Conservation (phyloP, 2,329 filamentous ascomycete species). For the Colletotrichum abscissum region DNA sequence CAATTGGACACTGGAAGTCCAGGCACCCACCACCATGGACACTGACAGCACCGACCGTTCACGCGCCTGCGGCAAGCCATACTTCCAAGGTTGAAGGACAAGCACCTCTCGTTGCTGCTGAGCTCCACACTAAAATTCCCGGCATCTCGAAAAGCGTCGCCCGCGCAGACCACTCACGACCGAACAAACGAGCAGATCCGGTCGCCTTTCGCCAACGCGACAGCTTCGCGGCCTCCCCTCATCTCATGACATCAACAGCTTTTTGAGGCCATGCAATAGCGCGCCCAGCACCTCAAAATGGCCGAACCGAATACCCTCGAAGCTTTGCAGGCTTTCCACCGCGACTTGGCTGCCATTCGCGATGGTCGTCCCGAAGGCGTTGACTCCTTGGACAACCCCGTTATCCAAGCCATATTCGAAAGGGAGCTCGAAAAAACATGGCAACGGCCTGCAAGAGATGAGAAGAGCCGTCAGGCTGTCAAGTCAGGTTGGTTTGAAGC, state of each 20-base stretch:
- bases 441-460: conserved; percentile 79
- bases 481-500: conserved; percentile 66
- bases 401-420: conserved; percentile 78
- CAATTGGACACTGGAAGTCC: conserved; percentile 16
- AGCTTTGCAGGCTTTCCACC: conserved; percentile 84
- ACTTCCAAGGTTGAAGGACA: background rate
- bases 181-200: background rate
- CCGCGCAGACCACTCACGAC: conserved; percentile 14
- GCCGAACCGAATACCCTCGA: conserved; percentile 79
- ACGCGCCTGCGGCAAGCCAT: conserved; percentile 11
- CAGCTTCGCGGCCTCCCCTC: conserved; percentile 22
- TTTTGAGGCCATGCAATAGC: conserved; percentile 58
- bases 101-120: conserved; percentile 1
- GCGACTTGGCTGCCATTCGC: conserved; percentile 82
- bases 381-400: conserved; percentile 76
- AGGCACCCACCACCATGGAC: background rate
- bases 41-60: background rate
- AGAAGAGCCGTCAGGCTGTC: conserved; percentile 78
- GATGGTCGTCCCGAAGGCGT: conserved; percentile 72
- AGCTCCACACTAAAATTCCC: conserved; percentile 36
- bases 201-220: conserved; percentile 30
- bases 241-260: conserved; percentile 29
- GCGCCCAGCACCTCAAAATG: conserved; percentile 64
- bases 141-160: conserved; percentile 32
- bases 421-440: conserved; percentile 78